Evolutionary conservation across 2,329 filamentous ascomycete genomes (phyloP), one percentile per base, ranked within the genome.

Genomic region (Ceratocystis lukuohia): DNA sequence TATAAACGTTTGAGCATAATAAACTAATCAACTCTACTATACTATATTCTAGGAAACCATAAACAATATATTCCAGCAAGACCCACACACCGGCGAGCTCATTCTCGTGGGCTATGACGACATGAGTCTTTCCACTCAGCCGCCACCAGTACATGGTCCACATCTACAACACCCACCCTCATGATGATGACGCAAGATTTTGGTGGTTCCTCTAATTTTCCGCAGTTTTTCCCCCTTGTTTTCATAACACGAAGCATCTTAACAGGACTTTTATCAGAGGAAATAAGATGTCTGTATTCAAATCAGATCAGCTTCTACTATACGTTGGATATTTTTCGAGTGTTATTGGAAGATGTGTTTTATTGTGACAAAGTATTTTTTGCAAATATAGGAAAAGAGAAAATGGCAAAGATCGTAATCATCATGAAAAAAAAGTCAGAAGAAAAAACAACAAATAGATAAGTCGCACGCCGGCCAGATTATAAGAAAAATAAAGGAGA

Each of bases 91-190:
- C 7, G 76, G 76, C 57, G 74, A 74, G 46, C 69, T 77, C 50
- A 76, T 72, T 44, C 73, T 77, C 15, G 73, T 74, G 6, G 76
- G 74, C 3, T 77, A 75, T 63, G 70, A 76, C 62, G 74, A 77
- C 66, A 72, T 73, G n/a, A 73, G 70, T 28, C 72, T 76, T 12
- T 70, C 72, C 0, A 70, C 75, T 48, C 71, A 74, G 45, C 76
- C 74, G 73, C 12, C 69, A 57, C 4, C 22, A n/a, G 12, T 57
- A 12, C 5, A 22, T 3, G 22, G 15, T 30, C n/a, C 10, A 1
- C 10, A 41, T 41, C 1, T 41, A 4, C 37, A 41, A 15, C 37
- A 41, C 37, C 37, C 1, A 12, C 10, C 3, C 46, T n/a, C 6
- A 20, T 10, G 3, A 20, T 20, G 22, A 20, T 8, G 5, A 8